Base-by-base conservation (phyloP, 768 basidiomycete species). In the Boletus pseudo-olivaceus region DNA sequence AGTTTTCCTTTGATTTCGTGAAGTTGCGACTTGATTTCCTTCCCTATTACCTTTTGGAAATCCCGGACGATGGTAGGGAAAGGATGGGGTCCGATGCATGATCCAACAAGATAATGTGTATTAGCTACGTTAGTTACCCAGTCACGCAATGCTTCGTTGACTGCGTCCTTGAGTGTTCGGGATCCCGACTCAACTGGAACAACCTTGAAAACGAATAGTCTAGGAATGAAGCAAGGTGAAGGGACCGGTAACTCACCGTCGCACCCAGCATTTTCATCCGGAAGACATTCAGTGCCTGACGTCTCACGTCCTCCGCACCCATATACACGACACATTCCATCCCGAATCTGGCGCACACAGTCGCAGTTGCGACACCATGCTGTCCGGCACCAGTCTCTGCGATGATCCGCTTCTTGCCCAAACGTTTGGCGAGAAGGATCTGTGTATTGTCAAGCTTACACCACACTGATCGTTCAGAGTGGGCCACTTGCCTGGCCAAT, bases 41-140 rank as follows among this genome's bases (percentile, higher is more conserved):
- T 76, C 3, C 96, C 88, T 61, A 99, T 99, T 35, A 98, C 82
- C 60, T 87, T 85, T 68, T 99, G 97, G 82, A 95, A 98, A 72
- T 99, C 97, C 44, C 97, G 88, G 40, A 99, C 97, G 54, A 99
- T 92, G 20, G 97, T 98, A 2, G 97, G 97, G 84, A 99, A 98
- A 2, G 97, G 97, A 71, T 98, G 95, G 4, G 97, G 97, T 15
- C 97, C 97, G 60, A 99, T 98, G 40, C 85, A 93, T 15, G 95
- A 98, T 30, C 97, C 97, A 57, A 99, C 92, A 60, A 98, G 84
- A 74, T 98, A 99, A 73, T 98, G 94, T 1, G 96, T 98, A 6
- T 78, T 92, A 12, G 92, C 77, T 32, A 99, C 81, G 69, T 98
- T 95, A 30, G 95, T 94, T 11, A 98, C 97, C 97, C 97, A 98